Conservation (phyloP, 2,329 filamentous ascomycete species). For the Acrocalymma vagum region DNA sequence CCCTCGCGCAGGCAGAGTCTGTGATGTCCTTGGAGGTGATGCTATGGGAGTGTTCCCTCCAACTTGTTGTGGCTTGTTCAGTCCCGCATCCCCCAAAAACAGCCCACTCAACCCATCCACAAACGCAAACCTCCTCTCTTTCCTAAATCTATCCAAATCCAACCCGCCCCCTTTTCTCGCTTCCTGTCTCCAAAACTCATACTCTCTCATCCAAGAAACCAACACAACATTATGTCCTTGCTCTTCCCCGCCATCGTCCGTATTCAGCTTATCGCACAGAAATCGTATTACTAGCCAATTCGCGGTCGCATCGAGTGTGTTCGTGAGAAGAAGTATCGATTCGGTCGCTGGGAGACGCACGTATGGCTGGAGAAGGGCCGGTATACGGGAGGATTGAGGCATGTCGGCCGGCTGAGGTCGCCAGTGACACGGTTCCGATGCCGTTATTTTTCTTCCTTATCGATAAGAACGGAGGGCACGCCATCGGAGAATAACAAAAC, state of each 20-base stretch:
- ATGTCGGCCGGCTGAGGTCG: conserved; percentile 27
- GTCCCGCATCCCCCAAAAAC: conserved; percentile 47
- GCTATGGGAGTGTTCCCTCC: not conserved
- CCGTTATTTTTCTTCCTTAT: no score
- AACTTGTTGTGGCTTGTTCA: conserved; percentile 3
- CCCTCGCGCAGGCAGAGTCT: conserved; percentile 24
- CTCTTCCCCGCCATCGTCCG: conserved; percentile 36
- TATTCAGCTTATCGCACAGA: conserved; percentile 56
- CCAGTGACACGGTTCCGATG: no score
- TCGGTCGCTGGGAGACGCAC: conserved; percentile 65
- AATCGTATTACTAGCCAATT: conserved; percentile 67
- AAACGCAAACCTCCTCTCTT: conserved; percentile 71
- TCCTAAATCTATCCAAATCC: conserved; percentile 70
- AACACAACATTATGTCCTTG: conserved; percentile 66
- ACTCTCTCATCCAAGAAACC: conserved; percentile 83
- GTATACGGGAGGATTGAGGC: conserved; percentile 61
- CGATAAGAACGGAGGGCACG: conserved; percentile 3
- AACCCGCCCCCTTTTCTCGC: conserved; percentile 74
- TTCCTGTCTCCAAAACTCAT: conserved; percentile 79
- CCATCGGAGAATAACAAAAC: no score
- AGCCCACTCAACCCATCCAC: conserved; percentile 76
- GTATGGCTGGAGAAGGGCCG: conserved; percentile 71
- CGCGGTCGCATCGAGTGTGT: conserved; percentile 62
- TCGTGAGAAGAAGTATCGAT: conserved; percentile 73
- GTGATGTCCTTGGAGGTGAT: conserved; percentile 6